phyloP scores from a whole-genome alignment of 805 yeast genomes.

The Maudiozyma serrabonitensis region DNA sequence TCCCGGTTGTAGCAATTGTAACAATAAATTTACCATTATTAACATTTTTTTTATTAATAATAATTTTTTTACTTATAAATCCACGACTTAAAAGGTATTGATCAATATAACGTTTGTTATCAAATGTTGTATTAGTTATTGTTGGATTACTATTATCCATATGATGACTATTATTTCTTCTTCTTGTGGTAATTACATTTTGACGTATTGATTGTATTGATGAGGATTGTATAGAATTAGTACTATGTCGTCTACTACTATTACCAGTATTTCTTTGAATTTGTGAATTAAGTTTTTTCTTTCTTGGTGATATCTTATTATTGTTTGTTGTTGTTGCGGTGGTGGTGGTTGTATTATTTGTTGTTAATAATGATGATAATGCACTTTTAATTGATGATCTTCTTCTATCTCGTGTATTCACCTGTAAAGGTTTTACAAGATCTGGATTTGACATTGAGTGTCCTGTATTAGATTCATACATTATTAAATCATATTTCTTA shows the following conservation, averaged over 20 bases:
- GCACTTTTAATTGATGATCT: slow-evolving; percentile 9
- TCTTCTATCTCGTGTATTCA: not conserved
- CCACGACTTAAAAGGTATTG: slow-evolving; percentile 19
- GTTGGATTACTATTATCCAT: not conserved
- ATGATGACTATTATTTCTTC: not conserved
- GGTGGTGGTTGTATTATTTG: not conserved
- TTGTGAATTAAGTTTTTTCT: not conserved
- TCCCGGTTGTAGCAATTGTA: slow-evolving; percentile 29
- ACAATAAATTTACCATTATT: slow-evolving; percentile 12
- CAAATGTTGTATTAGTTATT: not conserved
- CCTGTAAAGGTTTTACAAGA: not conserved
- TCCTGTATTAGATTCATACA: too few species aligned
- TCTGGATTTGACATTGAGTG: too few species aligned
- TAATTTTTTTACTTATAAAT: slow-evolving; percentile 14
- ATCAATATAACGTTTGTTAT: slow-evolving; percentile 3
- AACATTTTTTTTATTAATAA: slow-evolving; percentile 7
- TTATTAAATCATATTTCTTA: too few species aligned
- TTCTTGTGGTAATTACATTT: not conserved
- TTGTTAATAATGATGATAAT: slow-evolving; percentile 14
- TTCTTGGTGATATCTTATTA: not conserved
- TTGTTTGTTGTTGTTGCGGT: too few species aligned
- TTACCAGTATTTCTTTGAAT: not conserved
- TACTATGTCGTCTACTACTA: slow-evolving; percentile 1
- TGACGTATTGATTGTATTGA: not conserved
- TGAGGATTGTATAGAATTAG: not conserved